Conservation (phyloP, 495 filamentous ascomycete species). For the Lasiosphaeria miniovina region DNA sequence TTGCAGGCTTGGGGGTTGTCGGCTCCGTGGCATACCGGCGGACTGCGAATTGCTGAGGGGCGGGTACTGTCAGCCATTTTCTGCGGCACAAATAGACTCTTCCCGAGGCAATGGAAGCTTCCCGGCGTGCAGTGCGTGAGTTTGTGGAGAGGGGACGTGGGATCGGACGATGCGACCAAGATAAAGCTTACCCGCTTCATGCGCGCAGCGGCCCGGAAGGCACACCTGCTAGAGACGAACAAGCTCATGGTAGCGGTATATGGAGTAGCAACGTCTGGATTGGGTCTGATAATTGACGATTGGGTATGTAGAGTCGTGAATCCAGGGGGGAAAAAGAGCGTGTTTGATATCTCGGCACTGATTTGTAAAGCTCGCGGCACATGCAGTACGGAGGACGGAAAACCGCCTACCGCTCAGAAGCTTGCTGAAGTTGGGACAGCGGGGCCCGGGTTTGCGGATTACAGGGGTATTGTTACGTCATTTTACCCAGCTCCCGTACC, state of each 20-base stretch:
- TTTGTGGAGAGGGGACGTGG: neutral
- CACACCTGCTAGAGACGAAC: slow-evolving; percentile 32
- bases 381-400: neutral
- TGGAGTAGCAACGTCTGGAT: neutral
- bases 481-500: neutral
- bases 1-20: slow-evolving; percentile 10
- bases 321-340: neutral
- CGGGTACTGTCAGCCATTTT: neutral
- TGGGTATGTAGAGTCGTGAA: neutral
- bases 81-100: neutral
- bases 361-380: neutral
- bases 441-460: neutral
- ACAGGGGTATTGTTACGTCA: neutral
- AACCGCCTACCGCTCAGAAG: neutral
- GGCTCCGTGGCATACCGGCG: slow-evolving; percentile 56
- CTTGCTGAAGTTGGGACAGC: neutral
- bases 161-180: neutral
- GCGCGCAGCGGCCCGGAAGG: slow-evolving; percentile 28
- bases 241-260: slow-evolving; percentile 25
- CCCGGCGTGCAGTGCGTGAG: neutral
- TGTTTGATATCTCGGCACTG: neutral
- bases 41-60: slow-evolving; percentile 17
- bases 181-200: slow-evolving; percentile 31
- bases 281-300: neutral
- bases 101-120: too few relatives aligned